Conservation (phyloP, 2,329 filamentous ascomycete genomes). For the Leptographium wingfieldii region DNA sequence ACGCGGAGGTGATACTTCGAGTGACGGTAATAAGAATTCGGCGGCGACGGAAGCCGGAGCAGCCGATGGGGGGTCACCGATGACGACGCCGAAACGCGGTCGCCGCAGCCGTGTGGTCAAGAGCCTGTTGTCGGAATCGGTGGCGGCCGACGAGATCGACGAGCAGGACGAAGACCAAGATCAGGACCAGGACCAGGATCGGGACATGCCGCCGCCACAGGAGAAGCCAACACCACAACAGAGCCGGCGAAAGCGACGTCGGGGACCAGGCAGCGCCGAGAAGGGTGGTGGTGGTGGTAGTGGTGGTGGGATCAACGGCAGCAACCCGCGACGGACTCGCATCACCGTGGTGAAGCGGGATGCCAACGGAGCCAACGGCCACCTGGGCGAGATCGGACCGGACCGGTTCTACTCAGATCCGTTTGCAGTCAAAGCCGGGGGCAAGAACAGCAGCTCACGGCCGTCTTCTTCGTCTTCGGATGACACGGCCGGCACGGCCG, state of each 20-base stretch:
- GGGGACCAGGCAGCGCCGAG: background rate
- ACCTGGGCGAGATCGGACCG: constrained; percentile 23
- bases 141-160: constrained; percentile 7
- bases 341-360: constrained; percentile 8
- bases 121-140: constrained; percentile 12
- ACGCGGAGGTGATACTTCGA: background rate
- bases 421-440: constrained; percentile 1
- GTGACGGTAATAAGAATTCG: background rate
- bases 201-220: background rate
- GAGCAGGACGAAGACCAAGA: background rate
- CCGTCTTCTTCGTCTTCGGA: constrained; percentile 39
- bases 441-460: constrained; percentile 27
- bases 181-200: too few species aligned
- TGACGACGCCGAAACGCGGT: constrained; percentile 6
- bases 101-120: constrained; percentile 8
- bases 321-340: constrained; percentile 11
- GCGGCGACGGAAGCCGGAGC: background rate
- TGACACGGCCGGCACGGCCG: constrained; percentile 30
- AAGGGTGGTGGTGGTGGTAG: background rate
- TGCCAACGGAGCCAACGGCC: background rate
- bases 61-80: background rate
- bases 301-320: background rate
- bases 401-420: constrained; percentile 22
- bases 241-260: constrained; percentile 1
- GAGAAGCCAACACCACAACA: background rate